A percentile compares a stretch with the other conserved stretches of the same genome.
Evolutionary conservation across 1,139 yeast species (phyloP).

Genomic region (Hansenula sp.): DNA sequence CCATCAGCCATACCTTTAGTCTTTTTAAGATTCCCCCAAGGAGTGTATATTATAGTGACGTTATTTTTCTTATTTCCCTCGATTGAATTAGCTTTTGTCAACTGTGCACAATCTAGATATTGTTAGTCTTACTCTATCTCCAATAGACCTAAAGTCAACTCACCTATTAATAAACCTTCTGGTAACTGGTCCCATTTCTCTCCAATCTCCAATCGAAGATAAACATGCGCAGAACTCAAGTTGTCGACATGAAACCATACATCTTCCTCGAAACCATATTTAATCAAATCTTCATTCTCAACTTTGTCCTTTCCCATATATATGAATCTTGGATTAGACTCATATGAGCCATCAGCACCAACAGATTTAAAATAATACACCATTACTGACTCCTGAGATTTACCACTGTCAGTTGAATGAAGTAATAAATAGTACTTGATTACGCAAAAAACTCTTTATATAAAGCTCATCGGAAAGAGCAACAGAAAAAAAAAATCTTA

Average conservation of each 20-base stretch:
- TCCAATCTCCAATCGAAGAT: slow-evolving; percentile 48
- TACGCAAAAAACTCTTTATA: neutral
- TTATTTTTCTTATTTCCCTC: slow-evolving; percentile 73
- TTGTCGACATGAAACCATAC: slow-evolving; percentile 87
- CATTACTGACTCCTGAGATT: slow-evolving; percentile 35
- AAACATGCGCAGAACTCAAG: slow-evolving; percentile 78
- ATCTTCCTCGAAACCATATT: slow-evolving; percentile 64
- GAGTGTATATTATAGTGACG: slow-evolving; percentile 69
- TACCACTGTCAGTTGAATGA: neutral
- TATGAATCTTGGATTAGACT: slow-evolving; percentile 30
- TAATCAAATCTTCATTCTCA: slow-evolving; percentile 73
- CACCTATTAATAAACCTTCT: slow-evolving; percentile 36
- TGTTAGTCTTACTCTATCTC: neutral
- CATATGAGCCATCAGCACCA: slow-evolving; percentile 29
- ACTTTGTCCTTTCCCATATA: slow-evolving; percentile 76
- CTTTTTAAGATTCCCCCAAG: slow-evolving; percentile 68
- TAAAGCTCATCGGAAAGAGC: neutral
- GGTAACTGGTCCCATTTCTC: slow-evolving; percentile 49
- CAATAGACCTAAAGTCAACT: neutral
- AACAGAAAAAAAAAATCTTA: no score
- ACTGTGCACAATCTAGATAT: slow-evolving; percentile 55
- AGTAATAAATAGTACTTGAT: no score
- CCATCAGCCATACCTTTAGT: slow-evolving; percentile 81
- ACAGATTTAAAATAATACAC: slow-evolving; percentile 54
- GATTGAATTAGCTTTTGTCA: slow-evolving; percentile 78